phyloP scores from a whole-genome alignment of 1,284 basidiomycete species.

The Rhizopogon hawkerae region DNA sequence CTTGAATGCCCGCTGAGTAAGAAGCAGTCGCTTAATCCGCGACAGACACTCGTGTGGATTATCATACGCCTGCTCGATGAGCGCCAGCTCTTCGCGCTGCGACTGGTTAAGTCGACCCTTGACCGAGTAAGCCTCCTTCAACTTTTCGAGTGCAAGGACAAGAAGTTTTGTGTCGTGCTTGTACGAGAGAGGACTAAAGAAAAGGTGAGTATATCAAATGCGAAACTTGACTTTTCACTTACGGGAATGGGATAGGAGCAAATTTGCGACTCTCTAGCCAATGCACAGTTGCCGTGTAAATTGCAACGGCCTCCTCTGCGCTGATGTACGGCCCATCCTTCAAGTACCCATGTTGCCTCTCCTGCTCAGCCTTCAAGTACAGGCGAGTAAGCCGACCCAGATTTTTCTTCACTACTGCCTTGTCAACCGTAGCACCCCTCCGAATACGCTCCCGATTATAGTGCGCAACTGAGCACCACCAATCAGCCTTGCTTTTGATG shows the following conservation, averaged over 20 bases:
- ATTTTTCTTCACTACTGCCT: constrained; percentile 97
- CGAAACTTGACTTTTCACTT: constrained; percentile 19
- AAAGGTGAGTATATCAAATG: constrained; percentile 8
- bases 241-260: constrained; percentile 96
- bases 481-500: constrained; percentile 99
- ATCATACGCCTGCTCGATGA: constrained; percentile 96
- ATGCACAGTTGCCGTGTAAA: constrained; percentile 95
- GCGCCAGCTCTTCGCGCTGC: constrained; percentile 90
- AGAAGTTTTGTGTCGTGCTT: constrained; percentile 97
- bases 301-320: constrained; percentile 93
- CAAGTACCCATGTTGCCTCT: constrained; percentile 92
- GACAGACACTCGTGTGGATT: constrained; percentile 91
- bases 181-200: constrained; percentile 76
- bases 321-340: constrained; percentile 98
- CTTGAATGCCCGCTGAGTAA: constrained; percentile 96
- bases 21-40: constrained; percentile 89
- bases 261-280: constrained; percentile 97
- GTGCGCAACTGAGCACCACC: constrained; percentile 93
- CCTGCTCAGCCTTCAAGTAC: constrained; percentile 96
- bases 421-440: constrained; percentile 97
- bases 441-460: constrained; percentile 93
- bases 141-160: constrained; percentile 89
- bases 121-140: constrained; percentile 98
- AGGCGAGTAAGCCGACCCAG: constrained; percentile 84
- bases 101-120: constrained; percentile 94